A percentile compares a stretch with the other conserved stretches of the same genome.
These are phyloP conservation scores for Cyberlindnera mississippiensis DNA, from an alignment of 805 yeast genomes.

Conservation along the genomic window DNA sequence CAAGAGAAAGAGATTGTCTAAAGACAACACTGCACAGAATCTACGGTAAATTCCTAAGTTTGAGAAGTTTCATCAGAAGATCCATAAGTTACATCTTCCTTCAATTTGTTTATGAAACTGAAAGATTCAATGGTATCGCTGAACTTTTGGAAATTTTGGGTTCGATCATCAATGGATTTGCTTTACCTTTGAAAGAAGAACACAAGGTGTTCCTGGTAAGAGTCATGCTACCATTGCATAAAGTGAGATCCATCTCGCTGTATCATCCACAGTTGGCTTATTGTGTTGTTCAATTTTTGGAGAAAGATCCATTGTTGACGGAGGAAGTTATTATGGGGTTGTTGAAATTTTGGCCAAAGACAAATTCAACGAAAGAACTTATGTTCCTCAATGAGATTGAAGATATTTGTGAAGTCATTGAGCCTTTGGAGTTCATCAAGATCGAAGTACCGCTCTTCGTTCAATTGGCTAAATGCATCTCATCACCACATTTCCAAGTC, in stretches of 20 bases:
- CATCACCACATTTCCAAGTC: constrained; percentile 95
- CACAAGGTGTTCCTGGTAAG: constrained; percentile 87
- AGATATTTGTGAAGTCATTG: constrained; percentile 94
- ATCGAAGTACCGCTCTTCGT: constrained; percentile 92
- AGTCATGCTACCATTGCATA: constrained; percentile 88
- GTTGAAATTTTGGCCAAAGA: constrained; percentile 94
- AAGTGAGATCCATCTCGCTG: constrained; percentile 79
- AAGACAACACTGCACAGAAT: constrained; percentile 94
- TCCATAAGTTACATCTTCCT: constrained; percentile 88
- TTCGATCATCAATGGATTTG: constrained; percentile 95
- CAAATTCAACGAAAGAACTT: constrained; percentile 90
- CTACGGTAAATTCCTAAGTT: constrained; percentile 88
- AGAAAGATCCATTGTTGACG: constrained; percentile 86
- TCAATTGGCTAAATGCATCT: constrained; percentile 88
- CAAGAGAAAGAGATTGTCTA: constrained; percentile 90
- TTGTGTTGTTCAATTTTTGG: constrained; percentile 94
- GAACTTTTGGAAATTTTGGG: constrained; percentile 94
- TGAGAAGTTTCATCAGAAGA: constrained; percentile 87
- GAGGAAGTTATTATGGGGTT: constrained; percentile 97
- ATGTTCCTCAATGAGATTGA: constrained; percentile 95
- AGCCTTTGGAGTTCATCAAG: constrained; percentile 85
- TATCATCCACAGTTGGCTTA: constrained; percentile 97
- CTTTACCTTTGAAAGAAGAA: constrained; percentile 94
- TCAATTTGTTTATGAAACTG: constrained; percentile 93
- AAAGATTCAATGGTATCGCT: constrained; percentile 91